Conservation (phyloP, 1,139 yeast species). For the Kodamaea arcana region DNA sequence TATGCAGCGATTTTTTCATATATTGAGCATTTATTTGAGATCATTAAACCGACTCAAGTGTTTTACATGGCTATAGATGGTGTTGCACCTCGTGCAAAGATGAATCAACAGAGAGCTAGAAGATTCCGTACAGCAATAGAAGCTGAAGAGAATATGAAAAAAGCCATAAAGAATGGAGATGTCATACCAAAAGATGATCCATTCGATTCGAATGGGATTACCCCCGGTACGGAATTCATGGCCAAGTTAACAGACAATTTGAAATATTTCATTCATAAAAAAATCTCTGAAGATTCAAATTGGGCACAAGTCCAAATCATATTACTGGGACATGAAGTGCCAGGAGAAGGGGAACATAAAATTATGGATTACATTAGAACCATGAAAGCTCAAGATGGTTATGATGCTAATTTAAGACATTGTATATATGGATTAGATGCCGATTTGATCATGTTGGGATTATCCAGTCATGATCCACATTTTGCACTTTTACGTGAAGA, state of each 20-base stretch:
- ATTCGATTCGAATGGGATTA: constrained; percentile 91
- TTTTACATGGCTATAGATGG: constrained; percentile 99
- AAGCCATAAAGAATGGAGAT: constrained; percentile 60
- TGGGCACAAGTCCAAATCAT: constrained; percentile 86
- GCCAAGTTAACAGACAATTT: constrained; percentile 78
- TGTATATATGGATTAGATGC: constrained; percentile 98
- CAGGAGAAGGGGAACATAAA: constrained; percentile 99
- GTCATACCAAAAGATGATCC: constrained; percentile 68
- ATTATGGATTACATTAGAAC: constrained; percentile 91
- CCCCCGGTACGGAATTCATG: constrained; percentile 99
- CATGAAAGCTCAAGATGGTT: constrained; percentile 68
- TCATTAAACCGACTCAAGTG: constrained; percentile 80
- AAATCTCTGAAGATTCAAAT: constrained; percentile 82
- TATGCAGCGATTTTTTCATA: constrained; percentile 90
- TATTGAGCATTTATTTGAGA: constrained; percentile 86
- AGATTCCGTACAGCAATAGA: constrained; percentile 94
- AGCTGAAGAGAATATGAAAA: constrained; percentile 70
- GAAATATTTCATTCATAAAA: constrained; percentile 87
- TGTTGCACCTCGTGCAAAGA: constrained; percentile 98
- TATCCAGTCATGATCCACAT: constrained; percentile 95
- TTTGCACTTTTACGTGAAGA: constrained; percentile 94
- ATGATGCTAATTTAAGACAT: constrained; percentile 85
- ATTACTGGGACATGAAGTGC: constrained; percentile 95
- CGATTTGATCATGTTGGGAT: constrained; percentile 93
- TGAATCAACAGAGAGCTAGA: constrained; percentile 98